phyloP scores from a whole-genome alignment of 495 filamentous ascomycete species.

The Podospora bellae-mahoneyi region DNA sequence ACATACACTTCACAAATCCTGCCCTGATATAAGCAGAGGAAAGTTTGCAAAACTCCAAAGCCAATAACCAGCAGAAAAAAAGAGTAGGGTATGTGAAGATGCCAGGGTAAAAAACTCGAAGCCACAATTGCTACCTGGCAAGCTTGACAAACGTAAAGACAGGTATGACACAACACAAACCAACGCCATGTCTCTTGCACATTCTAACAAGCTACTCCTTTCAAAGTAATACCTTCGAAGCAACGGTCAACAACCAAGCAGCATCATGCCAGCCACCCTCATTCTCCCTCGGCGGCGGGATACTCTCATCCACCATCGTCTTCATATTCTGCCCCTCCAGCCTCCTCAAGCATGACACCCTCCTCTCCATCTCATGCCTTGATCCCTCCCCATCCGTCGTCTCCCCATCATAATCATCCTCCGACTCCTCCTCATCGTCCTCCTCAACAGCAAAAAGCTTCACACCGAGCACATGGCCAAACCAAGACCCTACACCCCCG shows the following conservation, averaged over 20 bases:
- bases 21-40: too few relatives aligned
- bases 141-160: too few relatives aligned
- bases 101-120: too few relatives aligned
- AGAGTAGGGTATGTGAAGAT: too few relatives aligned
- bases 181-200: background rate
- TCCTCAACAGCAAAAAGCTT: conserved; percentile 69
- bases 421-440: conserved; percentile 50
- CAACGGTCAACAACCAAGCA: conserved; percentile 75
- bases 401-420: conserved; percentile 43
- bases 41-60: too few relatives aligned
- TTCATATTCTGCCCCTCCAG: conserved; percentile 22
- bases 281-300: conserved; percentile 47
- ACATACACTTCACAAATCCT: too few relatives aligned
- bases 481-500: conserved; percentile 68
- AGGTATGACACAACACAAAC: too few relatives aligned
- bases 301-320: conserved; percentile 16
- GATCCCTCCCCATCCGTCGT: conserved; percentile 31
- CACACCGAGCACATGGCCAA: conserved; percentile 72
- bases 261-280: conserved; percentile 77
- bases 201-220: background rate
- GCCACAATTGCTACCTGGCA: too few relatives aligned
- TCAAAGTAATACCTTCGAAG: conserved; percentile 65
- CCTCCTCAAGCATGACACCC: conserved; percentile 17
- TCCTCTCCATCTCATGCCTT: conserved; percentile 24
- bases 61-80: too few relatives aligned